Conservation (phyloP, 2,329 filamentous ascomycete genomes). For the Sporothrix mexicana region DNA sequence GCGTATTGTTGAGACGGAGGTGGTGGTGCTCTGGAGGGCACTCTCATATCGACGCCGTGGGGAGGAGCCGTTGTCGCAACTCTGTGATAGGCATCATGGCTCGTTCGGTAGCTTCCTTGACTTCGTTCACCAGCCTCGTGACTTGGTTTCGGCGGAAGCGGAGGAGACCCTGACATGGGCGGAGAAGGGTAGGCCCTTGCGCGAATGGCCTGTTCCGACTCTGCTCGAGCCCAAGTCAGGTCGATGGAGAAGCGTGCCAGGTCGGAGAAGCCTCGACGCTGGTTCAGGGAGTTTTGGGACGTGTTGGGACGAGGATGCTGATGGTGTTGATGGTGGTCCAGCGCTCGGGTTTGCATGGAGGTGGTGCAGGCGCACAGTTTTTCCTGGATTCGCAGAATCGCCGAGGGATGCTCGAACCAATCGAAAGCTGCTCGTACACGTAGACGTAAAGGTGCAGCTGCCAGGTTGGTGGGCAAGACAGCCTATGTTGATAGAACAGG, state of each 20-base stretch:
- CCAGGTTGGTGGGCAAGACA: no score
- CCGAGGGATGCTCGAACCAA: background rate
- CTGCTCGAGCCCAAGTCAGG: conserved; percentile 61
- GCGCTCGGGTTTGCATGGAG: conserved; percentile 62
- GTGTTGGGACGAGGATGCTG: conserved; percentile 47
- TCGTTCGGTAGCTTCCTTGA: conserved; percentile 54
- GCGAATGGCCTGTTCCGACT: conserved; percentile 59
- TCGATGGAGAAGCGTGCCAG: conserved; percentile 62
- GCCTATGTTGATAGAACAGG: background rate
- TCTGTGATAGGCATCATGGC: conserved; percentile 60
- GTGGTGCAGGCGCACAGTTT: conserved; percentile 37
- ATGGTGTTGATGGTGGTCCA: conserved; percentile 38
- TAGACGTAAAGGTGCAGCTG: background rate
- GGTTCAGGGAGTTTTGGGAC: conserved; percentile 58
- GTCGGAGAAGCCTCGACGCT: conserved; percentile 63
- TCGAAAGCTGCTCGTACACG: background rate
- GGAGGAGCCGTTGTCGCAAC: conserved; percentile 42
- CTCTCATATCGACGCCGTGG: conserved; percentile 47
- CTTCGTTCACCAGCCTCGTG: conserved; percentile 63
- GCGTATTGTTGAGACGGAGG: conserved; percentile 1
- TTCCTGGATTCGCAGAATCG: background rate
- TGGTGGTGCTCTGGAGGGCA: conserved; percentile 35
- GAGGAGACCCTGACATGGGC: conserved; percentile 75
- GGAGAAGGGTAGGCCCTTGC: conserved; percentile 71
- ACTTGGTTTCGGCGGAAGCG: conserved; percentile 63